Conservation (phyloP, 192 early-diverging fungal species). For the Umbelopsis sp. region DNA sequence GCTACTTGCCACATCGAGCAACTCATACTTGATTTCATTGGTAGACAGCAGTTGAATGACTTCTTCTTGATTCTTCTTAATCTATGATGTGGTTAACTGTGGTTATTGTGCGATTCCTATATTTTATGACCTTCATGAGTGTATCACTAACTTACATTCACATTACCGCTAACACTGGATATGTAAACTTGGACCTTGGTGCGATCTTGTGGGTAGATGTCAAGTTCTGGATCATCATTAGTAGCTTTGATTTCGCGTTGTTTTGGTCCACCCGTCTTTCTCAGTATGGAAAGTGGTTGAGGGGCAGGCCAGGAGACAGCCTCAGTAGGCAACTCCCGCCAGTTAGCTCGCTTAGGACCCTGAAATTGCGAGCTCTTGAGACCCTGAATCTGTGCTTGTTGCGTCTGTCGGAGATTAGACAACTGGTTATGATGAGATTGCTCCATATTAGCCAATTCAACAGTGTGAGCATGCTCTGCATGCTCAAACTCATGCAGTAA, state of each 20-base stretch:
- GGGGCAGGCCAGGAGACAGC: slow-evolving; percentile 44
- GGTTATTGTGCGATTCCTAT: background rate
- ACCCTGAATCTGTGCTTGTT: slow-evolving; percentile 25
- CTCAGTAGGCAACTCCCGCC: slow-evolving; percentile 30
- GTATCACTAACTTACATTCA: background rate
- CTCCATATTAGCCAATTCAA: slow-evolving; percentile 26
- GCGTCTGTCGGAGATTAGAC: slow-evolving; percentile 23
- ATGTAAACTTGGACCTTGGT: slow-evolving; percentile 29
- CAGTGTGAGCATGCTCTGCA: slow-evolving; percentile 32
- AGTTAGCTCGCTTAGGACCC: background rate
- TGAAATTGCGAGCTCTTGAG: background rate
- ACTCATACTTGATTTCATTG: slow-evolving; percentile 21
- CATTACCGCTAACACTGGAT: slow-evolving; percentile 27
- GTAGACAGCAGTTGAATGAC: slow-evolving; percentile 9
- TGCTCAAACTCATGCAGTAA: slow-evolving; percentile 37
- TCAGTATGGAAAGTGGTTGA: slow-evolving; percentile 21
- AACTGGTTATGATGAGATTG: slow-evolving; percentile 33
- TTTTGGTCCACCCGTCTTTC: slow-evolving; percentile 13
- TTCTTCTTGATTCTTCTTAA: slow-evolving; percentile 32
- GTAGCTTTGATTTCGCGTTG: background rate
- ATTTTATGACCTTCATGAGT: background rate
- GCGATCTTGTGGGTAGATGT: slow-evolving; percentile 22
- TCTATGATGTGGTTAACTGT: background rate
- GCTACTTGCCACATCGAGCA: slow-evolving; percentile 32
- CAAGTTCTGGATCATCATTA: background rate